A percentile compares a stretch with the other conserved stretches of the same genome.
These are phyloP conservation scores for Saturnispora quitensis DNA, from an alignment of 805 yeast species.

Conservation along the genomic window DNA sequence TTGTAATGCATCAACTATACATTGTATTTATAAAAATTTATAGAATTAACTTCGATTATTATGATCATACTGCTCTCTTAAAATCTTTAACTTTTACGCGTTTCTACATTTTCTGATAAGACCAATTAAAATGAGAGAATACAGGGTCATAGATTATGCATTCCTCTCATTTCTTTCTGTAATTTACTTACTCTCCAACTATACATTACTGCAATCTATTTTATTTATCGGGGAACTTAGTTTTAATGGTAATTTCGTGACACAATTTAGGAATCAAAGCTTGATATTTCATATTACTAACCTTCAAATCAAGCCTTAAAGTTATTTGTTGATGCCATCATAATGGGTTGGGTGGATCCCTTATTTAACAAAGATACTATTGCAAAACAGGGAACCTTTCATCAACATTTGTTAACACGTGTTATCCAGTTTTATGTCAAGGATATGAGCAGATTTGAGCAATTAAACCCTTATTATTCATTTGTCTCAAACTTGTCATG, in stretches of 20 bases:
- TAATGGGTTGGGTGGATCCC: constrained; percentile 26
- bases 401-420: constrained; percentile 20
- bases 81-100: background rate
- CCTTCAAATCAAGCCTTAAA: constrained; percentile 13
- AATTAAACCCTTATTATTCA: constrained; percentile 16
- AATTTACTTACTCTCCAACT: constrained; percentile 21
- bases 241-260: constrained; percentile 1
- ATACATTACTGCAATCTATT: constrained; percentile 15
- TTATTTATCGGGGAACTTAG: constrained; percentile 1
- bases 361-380: constrained; percentile 22
- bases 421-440: constrained; percentile 17
- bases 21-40: background rate
- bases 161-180: constrained; percentile 19
- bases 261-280: background rate
- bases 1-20: constrained; percentile 12
- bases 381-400: constrained; percentile 24
- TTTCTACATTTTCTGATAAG: background rate
- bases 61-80: background rate
- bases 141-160: constrained; percentile 22
- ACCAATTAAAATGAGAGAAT: constrained; percentile 23
- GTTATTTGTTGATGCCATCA: constrained; percentile 18
- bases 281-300: background rate
- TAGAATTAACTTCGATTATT: background rate
- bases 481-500: constrained; percentile 26
- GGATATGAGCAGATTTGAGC: constrained; percentile 11